phyloP scores from a whole-genome alignment of 805 yeast species.

The Hanseniaspora singularis region DNA sequence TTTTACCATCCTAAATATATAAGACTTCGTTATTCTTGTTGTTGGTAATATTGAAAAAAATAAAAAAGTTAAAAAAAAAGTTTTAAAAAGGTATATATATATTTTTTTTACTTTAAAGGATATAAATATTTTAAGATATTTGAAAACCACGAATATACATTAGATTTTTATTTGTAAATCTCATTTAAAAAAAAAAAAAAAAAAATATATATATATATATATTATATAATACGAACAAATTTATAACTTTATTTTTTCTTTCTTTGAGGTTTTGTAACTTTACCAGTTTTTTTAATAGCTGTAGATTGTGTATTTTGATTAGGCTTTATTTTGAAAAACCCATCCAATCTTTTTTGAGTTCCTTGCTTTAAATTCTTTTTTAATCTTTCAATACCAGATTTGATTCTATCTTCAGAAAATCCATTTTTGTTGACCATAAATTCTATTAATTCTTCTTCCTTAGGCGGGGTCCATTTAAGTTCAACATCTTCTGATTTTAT shows the following conservation, averaged over 20 bases:
- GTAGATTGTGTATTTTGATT: conserved; percentile 34
- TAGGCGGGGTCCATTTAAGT: conserved; percentile 82
- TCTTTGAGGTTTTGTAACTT: conserved; percentile 13
- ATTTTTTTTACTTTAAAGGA: no score
- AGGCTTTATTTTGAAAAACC: conserved; percentile 65
- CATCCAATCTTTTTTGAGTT: conserved; percentile 84
- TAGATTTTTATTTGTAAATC: no score
- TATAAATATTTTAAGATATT: no score
- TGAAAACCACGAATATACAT: no score
- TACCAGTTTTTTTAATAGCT: conserved; percentile 25
- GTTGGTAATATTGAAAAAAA: no score
- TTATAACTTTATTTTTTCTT: neutral
- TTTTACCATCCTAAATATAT: conserved; percentile 2
- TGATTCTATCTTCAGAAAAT: conserved; percentile 83
- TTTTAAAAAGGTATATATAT: no score
- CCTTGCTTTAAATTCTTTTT: conserved; percentile 74
- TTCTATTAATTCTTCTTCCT: conserved; percentile 68
- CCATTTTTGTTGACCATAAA: conserved; percentile 81
- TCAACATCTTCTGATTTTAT: conserved; percentile 46
- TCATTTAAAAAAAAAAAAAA: no score
- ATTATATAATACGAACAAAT: neutral
- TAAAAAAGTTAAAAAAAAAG: no score
- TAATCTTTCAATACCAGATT: conserved; percentile 74
- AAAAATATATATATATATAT: no score
- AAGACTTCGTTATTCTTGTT: no score